A percentile compares a stretch with the other conserved stretches of the same genome.
phyloP scores from a whole-genome alignment of 306 rosid species.

The Prunus persica region Prunus_persica_NCBIv2 NC_034011.1:19566001-19566500 shows the following conservation, averaged over 20 bases:
- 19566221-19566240: neutral
- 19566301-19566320: neutral
- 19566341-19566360: conserved; percentile 28
- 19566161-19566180: neutral
- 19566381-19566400: conserved; percentile 17
- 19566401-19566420: conserved; percentile 16
- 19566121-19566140: too few relatives aligned
- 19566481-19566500: conserved; percentile 41
- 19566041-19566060: neutral
- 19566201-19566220: neutral
- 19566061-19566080: neutral
- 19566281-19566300: neutral
- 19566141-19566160: too few relatives aligned
- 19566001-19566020: neutral
- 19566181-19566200: neutral
- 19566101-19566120: neutral
- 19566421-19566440: conserved; percentile 8
- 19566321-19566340: neutral
- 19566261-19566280: neutral
- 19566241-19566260: neutral
- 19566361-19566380: conserved; percentile 10
- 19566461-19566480: conserved; percentile 35
- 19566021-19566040: neutral
- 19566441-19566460: conserved; percentile 19
- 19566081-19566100: neutral